Conservation (phyloP, 495 filamentous ascomycete species). For the Astrothelium subdiscretum region DNA sequence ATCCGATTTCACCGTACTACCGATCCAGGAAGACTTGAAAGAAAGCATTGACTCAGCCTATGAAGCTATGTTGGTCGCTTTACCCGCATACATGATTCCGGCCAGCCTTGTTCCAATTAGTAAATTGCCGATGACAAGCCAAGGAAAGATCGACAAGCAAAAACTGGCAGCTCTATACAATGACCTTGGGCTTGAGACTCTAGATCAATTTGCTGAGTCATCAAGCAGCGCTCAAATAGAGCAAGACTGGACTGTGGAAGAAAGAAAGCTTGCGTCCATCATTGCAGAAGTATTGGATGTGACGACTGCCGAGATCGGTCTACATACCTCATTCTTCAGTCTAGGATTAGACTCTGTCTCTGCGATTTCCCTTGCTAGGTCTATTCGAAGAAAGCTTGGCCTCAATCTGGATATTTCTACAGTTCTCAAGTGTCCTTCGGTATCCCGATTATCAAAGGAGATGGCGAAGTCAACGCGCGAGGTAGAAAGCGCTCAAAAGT, state of each 20-base stretch:
- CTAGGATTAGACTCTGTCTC: slow-evolving; percentile 75
- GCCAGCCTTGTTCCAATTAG: slow-evolving; percentile 54
- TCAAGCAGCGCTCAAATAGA: slow-evolving; percentile 8
- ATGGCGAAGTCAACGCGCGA: slow-evolving; percentile 10
- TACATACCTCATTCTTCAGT: slow-evolving; percentile 44
- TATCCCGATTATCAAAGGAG: slow-evolving; percentile 41
- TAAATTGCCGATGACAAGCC: slow-evolving; percentile 47
- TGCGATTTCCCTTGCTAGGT: slow-evolving; percentile 53
- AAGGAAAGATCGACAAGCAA: slow-evolving; percentile 51
- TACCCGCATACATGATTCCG: slow-evolving; percentile 62
- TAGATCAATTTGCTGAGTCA: slow-evolving; percentile 23
- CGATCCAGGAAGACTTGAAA: not conserved
- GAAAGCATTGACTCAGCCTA: slow-evolving; percentile 1
- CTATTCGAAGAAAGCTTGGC: slow-evolving; percentile 33
- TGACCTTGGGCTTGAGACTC: slow-evolving; percentile 4
- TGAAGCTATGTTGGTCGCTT: slow-evolving; percentile 3
- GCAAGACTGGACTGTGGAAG: slow-evolving; percentile 29
- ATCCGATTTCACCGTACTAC: not conserved
- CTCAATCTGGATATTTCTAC: slow-evolving; percentile 44
- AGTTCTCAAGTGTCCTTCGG: slow-evolving; percentile 49
- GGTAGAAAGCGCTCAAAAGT: slow-evolving; percentile 4
- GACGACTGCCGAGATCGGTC: slow-evolving; percentile 32
- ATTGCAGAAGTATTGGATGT: slow-evolving; percentile 40
- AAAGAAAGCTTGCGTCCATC: slow-evolving; percentile 35
- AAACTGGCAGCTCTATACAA: slow-evolving; percentile 27